Evolutionary conservation across 2,329 filamentous ascomycete species (phyloP), one percentile per base, ranked within the genome.

Genomic region (Hypocrella siamensis): DNA sequence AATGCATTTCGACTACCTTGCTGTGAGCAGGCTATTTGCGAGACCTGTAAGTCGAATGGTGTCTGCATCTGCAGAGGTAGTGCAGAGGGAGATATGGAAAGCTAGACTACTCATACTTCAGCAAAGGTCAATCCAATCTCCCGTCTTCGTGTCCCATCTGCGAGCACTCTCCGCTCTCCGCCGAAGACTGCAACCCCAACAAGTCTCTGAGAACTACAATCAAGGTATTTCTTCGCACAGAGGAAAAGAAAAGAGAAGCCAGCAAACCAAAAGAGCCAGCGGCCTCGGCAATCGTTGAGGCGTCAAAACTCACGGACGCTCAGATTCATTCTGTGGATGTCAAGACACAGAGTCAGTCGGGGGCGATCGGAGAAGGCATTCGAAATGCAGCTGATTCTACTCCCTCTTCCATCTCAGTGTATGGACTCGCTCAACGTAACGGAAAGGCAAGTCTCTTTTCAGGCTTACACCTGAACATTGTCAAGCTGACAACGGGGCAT

Each of bases 11-110:
- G 86, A 40, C 65, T 94, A 18, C 83, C 86, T 2, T 98, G 90
- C 58, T 98, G 90, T 55, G 90, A 94, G 49, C 88, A 93, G 51
- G 78, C 81, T 26, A 93, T 96, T 36, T 96, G 90, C 63, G 80
- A 88, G 49, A 69, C 65, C 41, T 98, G 90, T 94, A 39, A 33
- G 44, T 26, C n/a, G 7, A 12, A 3, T 11, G 25, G n/a, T n/a
- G n/a, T n/a, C n/a, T n/a, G n/a, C n/a, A n/a, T n/a, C n/a, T n/a
- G n/a, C n/a, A n/a, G n/a, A n/a, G n/a, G n/a, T n/a, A n/a, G n/a
- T n/a, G n/a, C n/a, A n/a, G n/a, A n/a, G n/a, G n/a, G n/a, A n/a
- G n/a, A n/a, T n/a, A n/a, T n/a, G n/a, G n/a, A n/a, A n/a, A 11
- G n/a, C 25, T 7, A 26, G 10, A 7, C 18, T 19, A 16, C 28